A percentile compares a stretch with the other conserved stretches of the same genome.
Conservation (phyloP, 78 protist species). For the Dictyostelium firmibasis region DNA sequence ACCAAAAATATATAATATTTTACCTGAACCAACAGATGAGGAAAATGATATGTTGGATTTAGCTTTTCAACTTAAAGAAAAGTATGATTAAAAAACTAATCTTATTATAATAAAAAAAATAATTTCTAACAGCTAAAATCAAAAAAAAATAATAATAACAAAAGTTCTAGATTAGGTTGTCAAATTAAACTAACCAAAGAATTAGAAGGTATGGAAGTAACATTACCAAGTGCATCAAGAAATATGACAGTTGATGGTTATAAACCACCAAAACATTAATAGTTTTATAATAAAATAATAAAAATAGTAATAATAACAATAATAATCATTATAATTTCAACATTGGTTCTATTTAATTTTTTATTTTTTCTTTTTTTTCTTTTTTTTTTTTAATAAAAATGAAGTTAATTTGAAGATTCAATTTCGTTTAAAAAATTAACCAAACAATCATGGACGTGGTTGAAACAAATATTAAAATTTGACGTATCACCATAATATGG, state of each 20-base stretch:
- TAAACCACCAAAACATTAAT: constrained; percentile 80
- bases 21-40: constrained; percentile 90
- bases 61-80: constrained; percentile 89
- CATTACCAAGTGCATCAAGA: constrained; percentile 86
- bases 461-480: constrained; percentile 16
- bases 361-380: not conserved
- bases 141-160: not conserved
- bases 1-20: constrained; percentile 69
- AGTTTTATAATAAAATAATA: not conserved
- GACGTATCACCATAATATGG: constrained; percentile 66
- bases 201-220: constrained; percentile 84
- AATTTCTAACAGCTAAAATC: not conserved
- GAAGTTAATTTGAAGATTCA: not conserved
- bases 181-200: constrained; percentile 87
- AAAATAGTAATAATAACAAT: not conserved
- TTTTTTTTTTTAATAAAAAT: not conserved
- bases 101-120: too few relatives aligned
- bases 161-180: constrained; percentile 90
- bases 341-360: too few relatives aligned
- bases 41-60: constrained; percentile 96
- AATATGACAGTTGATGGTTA: constrained; percentile 85
- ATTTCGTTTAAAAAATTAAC: not conserved
- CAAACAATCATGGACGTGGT: constrained; percentile 24
- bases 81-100: constrained; percentile 54
- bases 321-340: too few relatives aligned